Evolutionary conservation across 257 asterid species (phyloP).

Genomic region (Hygrophila difformis): DNA sequence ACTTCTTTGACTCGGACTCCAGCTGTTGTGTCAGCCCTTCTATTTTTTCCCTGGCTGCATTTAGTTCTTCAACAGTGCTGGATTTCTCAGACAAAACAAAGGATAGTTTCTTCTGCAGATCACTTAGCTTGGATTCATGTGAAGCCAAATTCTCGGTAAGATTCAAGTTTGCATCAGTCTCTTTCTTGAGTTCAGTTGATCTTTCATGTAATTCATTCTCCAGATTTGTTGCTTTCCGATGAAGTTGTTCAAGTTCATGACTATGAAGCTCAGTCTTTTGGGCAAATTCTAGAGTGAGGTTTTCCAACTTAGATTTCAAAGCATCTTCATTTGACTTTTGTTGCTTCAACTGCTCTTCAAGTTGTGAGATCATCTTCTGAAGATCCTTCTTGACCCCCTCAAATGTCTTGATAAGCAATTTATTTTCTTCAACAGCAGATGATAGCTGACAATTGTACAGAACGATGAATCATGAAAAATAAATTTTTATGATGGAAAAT

Average conservation of each 20-base stretch:
- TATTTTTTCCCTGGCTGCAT: conserved; percentile 26
- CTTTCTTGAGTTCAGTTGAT: conserved; percentile 26
- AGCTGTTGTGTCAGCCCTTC: conserved; percentile 34
- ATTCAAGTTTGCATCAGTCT: conserved; percentile 32
- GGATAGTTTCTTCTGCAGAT: conserved; percentile 22
- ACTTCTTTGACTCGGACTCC: conserved; percentile 37
- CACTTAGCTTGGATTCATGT: conserved; percentile 31
- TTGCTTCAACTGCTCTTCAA: conserved; percentile 71
- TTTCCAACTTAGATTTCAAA: conserved; percentile 49
- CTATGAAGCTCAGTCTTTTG: too few relatives aligned
- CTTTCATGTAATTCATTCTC: conserved; percentile 30
- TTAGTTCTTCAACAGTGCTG: conserved; percentile 20
- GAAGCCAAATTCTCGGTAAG: conserved; percentile 38
- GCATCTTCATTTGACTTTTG: conserved; percentile 45
- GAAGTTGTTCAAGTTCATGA: conserved; percentile 38
- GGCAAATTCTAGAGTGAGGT: too few relatives aligned
- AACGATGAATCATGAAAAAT: too few relatives aligned
- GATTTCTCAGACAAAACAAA: conserved; percentile 25
- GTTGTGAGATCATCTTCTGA: conserved; percentile 41
- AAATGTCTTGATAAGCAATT: conserved; percentile 49
- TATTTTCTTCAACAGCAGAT: conserved; percentile 63
- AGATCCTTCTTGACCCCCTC: conserved; percentile 69
- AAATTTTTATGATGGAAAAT: too few relatives aligned
- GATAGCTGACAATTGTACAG: too few relatives aligned
- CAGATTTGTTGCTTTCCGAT: conserved; percentile 23